Conservation (phyloP, 129 eudicot species). For the Heracleum sosnowskyi region DNA sequence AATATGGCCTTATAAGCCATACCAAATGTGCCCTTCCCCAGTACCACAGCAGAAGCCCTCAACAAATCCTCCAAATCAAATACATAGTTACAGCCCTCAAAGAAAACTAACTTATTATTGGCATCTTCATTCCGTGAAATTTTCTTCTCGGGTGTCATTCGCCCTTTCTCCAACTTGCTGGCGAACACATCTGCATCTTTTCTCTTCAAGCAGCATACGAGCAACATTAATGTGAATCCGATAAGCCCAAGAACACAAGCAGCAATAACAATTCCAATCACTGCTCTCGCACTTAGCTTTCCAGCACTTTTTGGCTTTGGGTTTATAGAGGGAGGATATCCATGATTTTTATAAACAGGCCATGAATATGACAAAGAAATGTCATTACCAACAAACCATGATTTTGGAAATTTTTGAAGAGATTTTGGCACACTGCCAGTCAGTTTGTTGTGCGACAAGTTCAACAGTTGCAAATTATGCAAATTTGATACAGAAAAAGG, state of each 20-base stretch:
- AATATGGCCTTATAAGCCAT: slow-evolving; percentile 27
- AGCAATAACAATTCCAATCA: slow-evolving; percentile 2
- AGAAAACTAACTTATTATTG: slow-evolving; percentile 19
- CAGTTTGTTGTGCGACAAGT: slow-evolving; percentile 4
- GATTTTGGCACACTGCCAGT: slow-evolving; percentile 3
- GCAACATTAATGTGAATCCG: not conserved
- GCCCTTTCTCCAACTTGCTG: slow-evolving; percentile 3
- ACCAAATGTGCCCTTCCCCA: slow-evolving; percentile 31
- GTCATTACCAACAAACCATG: slow-evolving; percentile 6
- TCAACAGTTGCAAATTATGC: slow-evolving; percentile 1
- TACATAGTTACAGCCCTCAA: slow-evolving; percentile 14
- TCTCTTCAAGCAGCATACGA: slow-evolving; percentile 9
- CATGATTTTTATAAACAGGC: not conserved
- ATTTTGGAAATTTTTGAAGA: slow-evolving; percentile 6
- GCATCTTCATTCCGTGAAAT: slow-evolving; percentile 4
- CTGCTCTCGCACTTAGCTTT: slow-evolving; percentile 2
- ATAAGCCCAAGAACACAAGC: slow-evolving; percentile 9
- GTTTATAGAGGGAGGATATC: slow-evolving; percentile 1
- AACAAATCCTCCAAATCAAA: slow-evolving; percentile 30
- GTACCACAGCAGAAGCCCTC: slow-evolving; percentile 30
- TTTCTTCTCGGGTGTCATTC: slow-evolving; percentile 6
- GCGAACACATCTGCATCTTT: not conserved
- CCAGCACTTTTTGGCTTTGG: slow-evolving; percentile 1
- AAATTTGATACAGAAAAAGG: slow-evolving; percentile 3
- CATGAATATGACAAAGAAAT: not conserved